These are phyloP conservation scores for Claviceps citrina DNA, from an alignment of 2,329 filamentous ascomycete species.

Conservation along the genomic window DNA sequence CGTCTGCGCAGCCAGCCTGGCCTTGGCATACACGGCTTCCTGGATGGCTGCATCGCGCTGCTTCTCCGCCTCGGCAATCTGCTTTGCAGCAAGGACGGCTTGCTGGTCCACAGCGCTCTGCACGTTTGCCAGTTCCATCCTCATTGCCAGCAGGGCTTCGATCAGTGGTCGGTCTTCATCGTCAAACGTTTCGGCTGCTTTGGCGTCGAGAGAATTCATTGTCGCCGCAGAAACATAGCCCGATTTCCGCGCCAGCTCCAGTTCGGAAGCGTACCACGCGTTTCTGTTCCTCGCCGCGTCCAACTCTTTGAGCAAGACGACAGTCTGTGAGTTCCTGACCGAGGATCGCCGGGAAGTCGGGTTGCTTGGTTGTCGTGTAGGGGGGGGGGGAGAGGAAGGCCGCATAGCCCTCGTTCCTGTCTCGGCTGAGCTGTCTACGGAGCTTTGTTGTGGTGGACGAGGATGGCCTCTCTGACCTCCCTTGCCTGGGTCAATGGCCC, in stretches of 20 bases:
- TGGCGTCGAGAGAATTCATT: constrained; percentile 61
- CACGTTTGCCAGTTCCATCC: constrained; percentile 73
- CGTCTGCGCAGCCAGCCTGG: constrained; percentile 67
- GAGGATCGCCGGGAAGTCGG: constrained; percentile 45
- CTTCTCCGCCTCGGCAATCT: constrained; percentile 86
- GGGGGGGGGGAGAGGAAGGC: constrained; percentile 43
- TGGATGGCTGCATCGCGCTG: constrained; percentile 88
- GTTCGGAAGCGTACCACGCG: constrained; percentile 92
- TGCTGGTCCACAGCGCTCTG: constrained; percentile 83
- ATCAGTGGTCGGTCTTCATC: constrained; percentile 87
- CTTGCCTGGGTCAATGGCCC: constrained; percentile 18
- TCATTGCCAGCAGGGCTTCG: constrained; percentile 84
- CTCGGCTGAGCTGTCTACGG: constrained; percentile 54
- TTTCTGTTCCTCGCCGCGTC: constrained; percentile 74
- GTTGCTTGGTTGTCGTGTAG: constrained; percentile 41
- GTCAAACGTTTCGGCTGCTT: constrained; percentile 62
- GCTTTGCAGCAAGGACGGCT: constrained; percentile 66
- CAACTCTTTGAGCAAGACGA: constrained; percentile 70
- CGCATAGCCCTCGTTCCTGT: constrained; percentile 31
- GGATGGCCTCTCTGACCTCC: constrained; percentile 16
- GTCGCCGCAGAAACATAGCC: constrained; percentile 66
- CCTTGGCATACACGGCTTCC: constrained; percentile 89
- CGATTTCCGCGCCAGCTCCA: constrained; percentile 78
- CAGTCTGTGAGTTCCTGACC: constrained; percentile 48
- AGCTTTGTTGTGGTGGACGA: constrained; percentile 46